Percentiles rank a stretch among this genome's conserved stretches.
phyloP scores from a whole-genome alignment of 768 basidiomycete species.

The Gloeopeniophorella convolvens region DNA sequence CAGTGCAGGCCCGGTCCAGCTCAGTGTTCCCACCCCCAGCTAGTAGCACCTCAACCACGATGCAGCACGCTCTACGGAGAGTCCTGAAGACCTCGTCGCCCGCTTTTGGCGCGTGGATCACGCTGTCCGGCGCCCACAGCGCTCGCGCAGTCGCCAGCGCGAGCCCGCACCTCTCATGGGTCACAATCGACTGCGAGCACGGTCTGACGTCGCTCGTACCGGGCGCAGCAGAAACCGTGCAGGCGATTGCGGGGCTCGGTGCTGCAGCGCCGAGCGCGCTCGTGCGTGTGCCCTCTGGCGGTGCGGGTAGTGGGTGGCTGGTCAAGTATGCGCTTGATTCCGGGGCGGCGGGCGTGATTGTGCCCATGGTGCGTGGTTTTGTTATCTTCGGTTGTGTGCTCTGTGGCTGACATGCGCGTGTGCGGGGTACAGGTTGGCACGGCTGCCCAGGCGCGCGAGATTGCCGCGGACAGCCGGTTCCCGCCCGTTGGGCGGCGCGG shows the following conservation, averaged over 20 bases:
- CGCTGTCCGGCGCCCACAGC: slow-evolving; percentile 49
- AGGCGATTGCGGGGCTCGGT: slow-evolving; percentile 45
- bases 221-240: slow-evolving; percentile 48
- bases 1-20: too few species aligned
- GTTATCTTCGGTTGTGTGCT: not conserved
- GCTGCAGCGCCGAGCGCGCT: slow-evolving; percentile 43
- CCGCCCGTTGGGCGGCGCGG: slow-evolving; percentile 58
- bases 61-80: too few species aligned
- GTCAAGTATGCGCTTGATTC: slow-evolving; percentile 67
- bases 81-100: not conserved
- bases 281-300: slow-evolving; percentile 61
- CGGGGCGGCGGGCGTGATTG: slow-evolving; percentile 56
- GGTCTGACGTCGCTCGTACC: slow-evolving; percentile 51
- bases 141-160: slow-evolving; percentile 55
- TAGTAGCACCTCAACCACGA: too few species aligned
- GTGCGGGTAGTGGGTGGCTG: slow-evolving; percentile 51
- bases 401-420: not conserved
- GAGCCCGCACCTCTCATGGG: slow-evolving; percentile 48
- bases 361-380: slow-evolving; percentile 50
- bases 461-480: slow-evolving; percentile 53
- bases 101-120: slow-evolving; percentile 65
- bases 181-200: slow-evolving; percentile 65
- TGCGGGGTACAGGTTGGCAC: slow-evolving; percentile 43
- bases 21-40: too few species aligned
- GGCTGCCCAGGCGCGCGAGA: slow-evolving; percentile 47